Evolutionary conservation across 305 asterid genomes (phyloP), one percentile per base, ranked within the genome.

Genomic region (Fraxinus ornus): DNA sequence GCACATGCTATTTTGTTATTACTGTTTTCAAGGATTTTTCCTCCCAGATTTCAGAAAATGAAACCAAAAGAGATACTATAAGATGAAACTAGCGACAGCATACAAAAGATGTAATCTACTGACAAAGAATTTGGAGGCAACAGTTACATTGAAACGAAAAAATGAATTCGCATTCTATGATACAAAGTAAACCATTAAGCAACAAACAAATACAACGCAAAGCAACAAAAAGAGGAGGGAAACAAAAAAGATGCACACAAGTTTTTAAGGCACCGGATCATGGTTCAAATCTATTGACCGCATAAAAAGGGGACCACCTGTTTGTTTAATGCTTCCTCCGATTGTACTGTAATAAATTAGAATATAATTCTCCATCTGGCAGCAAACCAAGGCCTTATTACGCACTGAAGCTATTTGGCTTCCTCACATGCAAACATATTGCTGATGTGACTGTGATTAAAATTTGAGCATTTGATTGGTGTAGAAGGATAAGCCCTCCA

Each of bases 131-230:
- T 71, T 78, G 70, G 76, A 76, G 66, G 80, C 79, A 86, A 68
- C 35, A 83, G 47, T 55, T 77, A 37, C 8, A 71, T 72, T 26
- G 49, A 81, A 84, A 74, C 55, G 49, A 80, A 77, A 77, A 26
- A 37, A 28, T 17, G 7, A 36, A 30, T 32, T 47, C 62, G 28
- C 32, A 60, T 35, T 77, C 60, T 76, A 60, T 83, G 80, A 83
- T 82, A 78, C 80, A 82, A 19, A 83, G 26, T 12, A 80, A 83
- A 74, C 41, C 81, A 83, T 78, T 79, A 74, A 83, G 79, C 79
- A 81, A 83, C 52, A 55, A 68, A 83, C 83, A 77, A 80, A 8
- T 24, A 66, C 80, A 75, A 72, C 1, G 68, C 77, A 81, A 52
- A 80, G 28, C 8, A 28, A 77, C 5, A 64, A 57, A 37, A 79